Conservation (phyloP, 1,139 yeast genomes). For the Lodderomyces beijingensis region DNA sequence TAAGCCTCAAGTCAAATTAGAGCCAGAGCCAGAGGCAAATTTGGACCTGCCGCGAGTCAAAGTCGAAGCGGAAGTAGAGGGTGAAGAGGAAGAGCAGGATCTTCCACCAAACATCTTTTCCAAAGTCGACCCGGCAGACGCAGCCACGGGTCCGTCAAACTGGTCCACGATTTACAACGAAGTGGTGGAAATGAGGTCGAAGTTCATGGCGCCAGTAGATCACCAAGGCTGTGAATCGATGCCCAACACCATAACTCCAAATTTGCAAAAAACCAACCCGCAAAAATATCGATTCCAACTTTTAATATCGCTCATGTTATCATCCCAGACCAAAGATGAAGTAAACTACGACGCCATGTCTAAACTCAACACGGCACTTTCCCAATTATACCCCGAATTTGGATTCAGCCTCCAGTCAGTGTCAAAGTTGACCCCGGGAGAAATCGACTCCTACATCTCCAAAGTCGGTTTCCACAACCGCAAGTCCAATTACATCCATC, state of each 20-base stretch:
- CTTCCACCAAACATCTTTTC: constrained; percentile 15
- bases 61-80: constrained; percentile 3
- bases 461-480: constrained; percentile 87
- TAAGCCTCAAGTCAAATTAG: too few species aligned
- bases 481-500: constrained; percentile 68
- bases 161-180: constrained; percentile 57
- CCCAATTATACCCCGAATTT: constrained; percentile 20
- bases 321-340: constrained; percentile 92
- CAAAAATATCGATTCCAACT: constrained; percentile 63
- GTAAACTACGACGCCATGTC: constrained; percentile 72
- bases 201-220: constrained; percentile 77
- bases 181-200: constrained; percentile 61
- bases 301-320: constrained; percentile 75
- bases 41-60: constrained; percentile 3
- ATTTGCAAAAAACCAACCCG: constrained; percentile 27
- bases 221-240: constrained; percentile 81
- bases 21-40: background rate
- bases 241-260: constrained; percentile 46
- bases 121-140: constrained; percentile 13
- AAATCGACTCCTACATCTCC: constrained; percentile 60
- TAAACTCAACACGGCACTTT: constrained; percentile 37
- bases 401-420: constrained; percentile 25
- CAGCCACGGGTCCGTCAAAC: constrained; percentile 32
- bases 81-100: constrained; percentile 1
- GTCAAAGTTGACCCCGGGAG: constrained; percentile 47